phyloP scores from a whole-genome alignment of 2,329 filamentous ascomycete species.

The Aspergillus flavus region DNA sequence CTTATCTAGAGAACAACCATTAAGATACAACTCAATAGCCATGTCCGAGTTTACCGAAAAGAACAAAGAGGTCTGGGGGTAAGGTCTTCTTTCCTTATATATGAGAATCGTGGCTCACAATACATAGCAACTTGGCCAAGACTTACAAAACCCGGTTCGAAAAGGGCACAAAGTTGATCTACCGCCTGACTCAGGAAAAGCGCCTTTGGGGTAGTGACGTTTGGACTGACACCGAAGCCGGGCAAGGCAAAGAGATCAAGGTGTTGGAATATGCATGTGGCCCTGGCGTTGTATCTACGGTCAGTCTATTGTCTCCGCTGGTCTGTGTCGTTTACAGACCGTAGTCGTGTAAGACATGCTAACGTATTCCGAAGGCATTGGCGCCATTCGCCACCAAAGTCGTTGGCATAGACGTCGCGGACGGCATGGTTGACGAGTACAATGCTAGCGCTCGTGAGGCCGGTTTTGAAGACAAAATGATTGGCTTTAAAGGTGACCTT shows the following conservation, averaged over 20 bases:
- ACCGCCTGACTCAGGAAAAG: conserved; percentile 55
- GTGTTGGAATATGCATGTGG: conserved; percentile 79
- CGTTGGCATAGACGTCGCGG: conserved; percentile 70
- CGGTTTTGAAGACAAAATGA: conserved; percentile 58
- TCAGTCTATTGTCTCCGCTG: conserved; percentile 38
- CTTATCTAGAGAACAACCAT: not conserved
- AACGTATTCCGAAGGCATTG: conserved; percentile 48
- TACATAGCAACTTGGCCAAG: conserved; percentile 53
- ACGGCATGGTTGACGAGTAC: conserved; percentile 70
- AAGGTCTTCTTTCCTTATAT: conserved; percentile 19
- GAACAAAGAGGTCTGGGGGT: conserved; percentile 47
- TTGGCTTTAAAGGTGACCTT: conserved; percentile 62
- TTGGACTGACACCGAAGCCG: conserved; percentile 45
- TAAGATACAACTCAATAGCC: not conserved
- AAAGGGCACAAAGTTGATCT: conserved; percentile 57
- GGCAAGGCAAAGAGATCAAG: conserved; percentile 43
- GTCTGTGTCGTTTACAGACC: not conserved
- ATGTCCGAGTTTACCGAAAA: conserved; percentile 41
- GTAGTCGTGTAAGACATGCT: not conserved
- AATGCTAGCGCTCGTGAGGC: conserved; percentile 60
- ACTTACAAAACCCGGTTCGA: conserved; percentile 61
- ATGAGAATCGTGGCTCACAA: conserved; percentile 2
- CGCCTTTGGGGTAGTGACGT: conserved; percentile 65
- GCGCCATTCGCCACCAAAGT: conserved; percentile 64
- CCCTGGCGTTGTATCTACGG: conserved; percentile 66